phyloP scores from a whole-genome alignment of 805 yeast genomes.

The Hanseniaspora clermontiae region DNA sequence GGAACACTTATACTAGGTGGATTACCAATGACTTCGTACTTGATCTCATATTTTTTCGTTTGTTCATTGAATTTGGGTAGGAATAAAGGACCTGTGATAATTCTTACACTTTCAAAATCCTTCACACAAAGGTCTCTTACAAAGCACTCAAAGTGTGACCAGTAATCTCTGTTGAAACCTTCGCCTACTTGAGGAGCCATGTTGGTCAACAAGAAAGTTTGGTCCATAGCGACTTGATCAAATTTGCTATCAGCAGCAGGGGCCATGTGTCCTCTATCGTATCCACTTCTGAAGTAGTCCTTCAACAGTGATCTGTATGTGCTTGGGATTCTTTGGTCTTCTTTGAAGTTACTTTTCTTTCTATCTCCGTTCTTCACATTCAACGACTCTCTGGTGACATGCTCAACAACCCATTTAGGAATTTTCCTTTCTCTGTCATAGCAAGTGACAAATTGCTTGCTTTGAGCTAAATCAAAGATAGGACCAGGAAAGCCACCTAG shows the following conservation, averaged over 20 bases:
- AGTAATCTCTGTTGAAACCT: conserved; percentile 92
- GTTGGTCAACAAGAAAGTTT: conserved; percentile 78
- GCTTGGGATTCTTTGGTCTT: conserved; percentile 70
- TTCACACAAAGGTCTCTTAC: conserved; percentile 54
- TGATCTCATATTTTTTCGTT: conserved; percentile 76
- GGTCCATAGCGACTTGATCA: conserved; percentile 85
- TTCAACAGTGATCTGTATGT: conserved; percentile 62
- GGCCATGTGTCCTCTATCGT: conserved; percentile 93
- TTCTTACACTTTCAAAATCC: conserved; percentile 61
- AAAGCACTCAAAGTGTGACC: conserved; percentile 95
- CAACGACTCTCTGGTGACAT: conserved; percentile 64
- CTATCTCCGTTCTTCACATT: conserved; percentile 50
- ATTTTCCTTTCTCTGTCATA: conserved; percentile 74
- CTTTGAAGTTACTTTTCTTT: conserved; percentile 67
- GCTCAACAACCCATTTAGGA: conserved; percentile 82
- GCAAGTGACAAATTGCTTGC: conserved; percentile 71
- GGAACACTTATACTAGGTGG: conserved; percentile 97
- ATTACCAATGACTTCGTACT: conserved; percentile 86
- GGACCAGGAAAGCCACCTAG: conserved; percentile 91
- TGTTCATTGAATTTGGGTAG: conserved; percentile 58
- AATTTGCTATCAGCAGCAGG: conserved; percentile 97
- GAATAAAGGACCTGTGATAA: conserved; percentile 88
- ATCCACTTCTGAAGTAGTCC: conserved; percentile 90
- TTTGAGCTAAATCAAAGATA: conserved; percentile 62
- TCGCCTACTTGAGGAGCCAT: conserved; percentile 96